A percentile compares a stretch with the other conserved stretches of the same genome.
Conservation (phyloP, 2,329 filamentous ascomycete species). For the Nemania bipapillata region DNA sequence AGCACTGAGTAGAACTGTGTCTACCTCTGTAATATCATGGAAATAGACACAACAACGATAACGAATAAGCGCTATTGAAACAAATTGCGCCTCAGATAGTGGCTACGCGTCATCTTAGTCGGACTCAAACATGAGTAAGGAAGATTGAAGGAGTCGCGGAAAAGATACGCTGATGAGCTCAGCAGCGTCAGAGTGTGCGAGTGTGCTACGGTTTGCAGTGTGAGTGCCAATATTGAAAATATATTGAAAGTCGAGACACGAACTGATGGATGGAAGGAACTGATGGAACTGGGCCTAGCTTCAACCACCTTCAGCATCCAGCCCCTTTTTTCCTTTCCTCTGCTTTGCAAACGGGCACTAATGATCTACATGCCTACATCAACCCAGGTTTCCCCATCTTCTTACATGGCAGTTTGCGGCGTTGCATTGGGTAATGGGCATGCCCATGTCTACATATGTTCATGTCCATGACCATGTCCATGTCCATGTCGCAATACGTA, state of each 20-base stretch:
- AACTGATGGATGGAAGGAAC: no score
- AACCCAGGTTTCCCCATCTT: constrained; percentile 18
- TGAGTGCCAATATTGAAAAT: constrained; percentile 32
- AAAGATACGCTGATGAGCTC: constrained; percentile 6
- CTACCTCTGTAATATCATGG: neutral
- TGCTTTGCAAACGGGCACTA: neutral
- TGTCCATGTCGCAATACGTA: constrained; percentile 6
- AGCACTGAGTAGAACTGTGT: neutral
- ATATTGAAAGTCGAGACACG: constrained; percentile 17
- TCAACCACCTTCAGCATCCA: constrained; percentile 9
- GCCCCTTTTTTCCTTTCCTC: neutral
- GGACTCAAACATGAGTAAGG: neutral
- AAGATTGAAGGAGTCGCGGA: neutral
- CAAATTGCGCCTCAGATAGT: constrained; percentile 7
- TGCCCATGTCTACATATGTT: neutral
- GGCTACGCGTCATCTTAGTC: constrained; percentile 25
- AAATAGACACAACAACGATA: neutral
- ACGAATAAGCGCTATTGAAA: constrained; percentile 22
- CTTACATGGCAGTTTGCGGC: constrained; percentile 7
- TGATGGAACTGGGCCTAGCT: constrained; percentile 14
- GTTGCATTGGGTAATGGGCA: constrained; percentile 19
- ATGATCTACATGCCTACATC: constrained; percentile 25
- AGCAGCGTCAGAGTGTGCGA: neutral
- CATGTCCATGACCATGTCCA: no score
- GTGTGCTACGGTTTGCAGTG: constrained; percentile 1